Conservation (phyloP, 2,329 filamentous ascomycete genomes). For the Xylaria hypoxylon region DNA sequence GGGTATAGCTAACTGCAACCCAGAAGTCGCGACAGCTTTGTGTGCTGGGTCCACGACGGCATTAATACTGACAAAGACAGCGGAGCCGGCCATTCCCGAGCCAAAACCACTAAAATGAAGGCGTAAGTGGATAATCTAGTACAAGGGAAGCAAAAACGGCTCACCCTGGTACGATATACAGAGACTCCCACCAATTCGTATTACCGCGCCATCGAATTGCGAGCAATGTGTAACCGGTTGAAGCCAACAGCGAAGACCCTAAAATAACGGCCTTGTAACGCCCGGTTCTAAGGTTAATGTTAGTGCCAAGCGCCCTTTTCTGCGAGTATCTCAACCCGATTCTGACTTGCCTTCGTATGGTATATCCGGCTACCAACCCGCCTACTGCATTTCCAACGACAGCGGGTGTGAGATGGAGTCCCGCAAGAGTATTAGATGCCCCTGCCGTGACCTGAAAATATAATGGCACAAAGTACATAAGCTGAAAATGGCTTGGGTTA, state of each 20-base stretch:
- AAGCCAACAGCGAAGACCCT: constrained; percentile 60
- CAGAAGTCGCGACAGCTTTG: constrained; percentile 62
- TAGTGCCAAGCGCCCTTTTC: not conserved
- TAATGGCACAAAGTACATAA: constrained; percentile 74
- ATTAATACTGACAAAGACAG: constrained; percentile 63
- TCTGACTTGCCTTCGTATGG: constrained; percentile 60
- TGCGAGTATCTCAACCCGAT: not conserved
- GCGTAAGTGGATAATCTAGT: constrained; percentile 21
- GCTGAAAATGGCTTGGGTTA: constrained; percentile 45
- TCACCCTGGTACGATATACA: constrained; percentile 68
- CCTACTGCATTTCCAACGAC: constrained; percentile 75
- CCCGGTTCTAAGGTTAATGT: constrained; percentile 60
- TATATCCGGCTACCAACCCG: constrained; percentile 68
- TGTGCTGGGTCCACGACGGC: constrained; percentile 58
- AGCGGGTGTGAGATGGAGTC: constrained; percentile 72
- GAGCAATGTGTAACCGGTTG: constrained; percentile 64
- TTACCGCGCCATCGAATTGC: constrained; percentile 69
- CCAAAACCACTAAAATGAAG: constrained; percentile 58
- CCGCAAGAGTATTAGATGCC: constrained; percentile 68
- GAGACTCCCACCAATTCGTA: constrained; percentile 65
- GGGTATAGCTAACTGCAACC: constrained; percentile 59
- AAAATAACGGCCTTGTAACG: constrained; percentile 69
- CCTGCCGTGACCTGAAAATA: constrained; percentile 75
- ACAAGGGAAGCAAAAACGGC: constrained; percentile 23
- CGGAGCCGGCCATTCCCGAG: constrained; percentile 51